Conservation (phyloP, 306 rosid species). For the Vachellia pachyceras region DNA sequence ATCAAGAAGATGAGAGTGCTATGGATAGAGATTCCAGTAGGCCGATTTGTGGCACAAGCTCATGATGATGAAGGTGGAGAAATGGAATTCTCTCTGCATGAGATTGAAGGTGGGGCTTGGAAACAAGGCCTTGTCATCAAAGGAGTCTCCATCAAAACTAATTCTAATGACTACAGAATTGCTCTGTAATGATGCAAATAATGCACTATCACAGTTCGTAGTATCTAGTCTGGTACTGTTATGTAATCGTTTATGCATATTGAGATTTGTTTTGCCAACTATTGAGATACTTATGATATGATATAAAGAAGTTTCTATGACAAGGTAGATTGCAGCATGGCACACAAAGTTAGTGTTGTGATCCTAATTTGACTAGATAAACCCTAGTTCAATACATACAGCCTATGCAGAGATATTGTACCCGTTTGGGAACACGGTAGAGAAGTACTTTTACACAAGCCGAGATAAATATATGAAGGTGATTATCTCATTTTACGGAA, state of each 20-base stretch:
- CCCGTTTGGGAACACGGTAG: too few species aligned
- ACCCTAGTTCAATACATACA: neutral
- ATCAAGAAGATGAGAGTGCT: constrained; percentile 36
- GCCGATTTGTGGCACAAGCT: constrained; percentile 50
- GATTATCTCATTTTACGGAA: too few species aligned
- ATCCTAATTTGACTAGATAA: neutral
- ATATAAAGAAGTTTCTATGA: neutral
- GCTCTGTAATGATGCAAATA: neutral
- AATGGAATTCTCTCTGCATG: constrained; percentile 61
- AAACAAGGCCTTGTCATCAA: constrained; percentile 71
- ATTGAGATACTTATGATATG: neutral
- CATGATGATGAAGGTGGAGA: constrained; percentile 53
- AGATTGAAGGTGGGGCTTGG: constrained; percentile 62
- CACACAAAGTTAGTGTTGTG: neutral
- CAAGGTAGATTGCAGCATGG: neutral
- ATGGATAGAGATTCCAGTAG: constrained; percentile 67
- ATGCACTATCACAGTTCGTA: neutral
- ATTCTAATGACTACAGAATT: neutral
- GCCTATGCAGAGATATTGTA: neutral
- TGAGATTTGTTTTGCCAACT: too few species aligned
- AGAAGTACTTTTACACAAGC: too few species aligned
- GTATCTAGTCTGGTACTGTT: neutral
- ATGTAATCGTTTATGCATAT: neutral
- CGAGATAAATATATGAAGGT: too few species aligned
- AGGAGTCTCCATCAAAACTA: constrained; percentile 63